Evolutionary conservation across 192 early-diverging fungal genomes (phyloP).

Genomic region (Mortierella alpina): DNA sequence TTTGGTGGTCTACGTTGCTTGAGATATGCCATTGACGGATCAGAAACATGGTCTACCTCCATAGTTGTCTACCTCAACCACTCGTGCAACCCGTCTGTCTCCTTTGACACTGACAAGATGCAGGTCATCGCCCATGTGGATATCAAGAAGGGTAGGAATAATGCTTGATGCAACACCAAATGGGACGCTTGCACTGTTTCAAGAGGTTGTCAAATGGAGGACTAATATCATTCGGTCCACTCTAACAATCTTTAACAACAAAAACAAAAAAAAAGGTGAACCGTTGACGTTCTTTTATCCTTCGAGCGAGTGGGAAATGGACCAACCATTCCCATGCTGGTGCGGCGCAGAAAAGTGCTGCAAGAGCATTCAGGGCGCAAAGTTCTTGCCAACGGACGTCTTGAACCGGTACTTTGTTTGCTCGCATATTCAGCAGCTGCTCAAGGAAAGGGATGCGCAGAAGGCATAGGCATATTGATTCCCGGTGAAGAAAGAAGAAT

Average conservation of each 20-base stretch:
- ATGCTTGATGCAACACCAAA: not conserved
- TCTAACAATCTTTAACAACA: not conserved
- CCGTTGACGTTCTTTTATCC: slow-evolving; percentile 67
- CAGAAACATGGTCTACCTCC: not conserved
- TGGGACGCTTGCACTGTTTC: not conserved
- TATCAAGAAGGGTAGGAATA: slow-evolving; percentile 50
- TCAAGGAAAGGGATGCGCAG: slow-evolving; percentile 18
- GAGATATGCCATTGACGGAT: not conserved
- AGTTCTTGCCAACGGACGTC: slow-evolving; percentile 37
- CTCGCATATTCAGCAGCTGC: slow-evolving; percentile 54
- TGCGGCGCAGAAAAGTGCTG: slow-evolving; percentile 60
- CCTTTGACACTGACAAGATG: slow-evolving; percentile 54
- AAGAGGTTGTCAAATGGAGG: no score
- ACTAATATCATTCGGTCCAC: not conserved
- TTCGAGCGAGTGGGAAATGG: slow-evolving; percentile 73
- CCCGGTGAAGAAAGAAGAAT: no score
- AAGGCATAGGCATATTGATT: no score
- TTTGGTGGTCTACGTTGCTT: not conserved
- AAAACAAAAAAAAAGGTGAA: slow-evolving; percentile 24
- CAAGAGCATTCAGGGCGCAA: slow-evolving; percentile 60
- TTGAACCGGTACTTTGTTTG: slow-evolving; percentile 52
- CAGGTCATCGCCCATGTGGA: slow-evolving; percentile 53
- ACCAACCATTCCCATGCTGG: slow-evolving; percentile 66
- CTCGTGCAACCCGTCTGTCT: slow-evolving; percentile 54
- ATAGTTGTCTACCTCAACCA: slow-evolving; percentile 59